These are phyloP conservation scores for Papiliotrema terrestris DNA, from an alignment of 1,284 basidiomycete genomes.

Conservation along the genomic window DNA sequence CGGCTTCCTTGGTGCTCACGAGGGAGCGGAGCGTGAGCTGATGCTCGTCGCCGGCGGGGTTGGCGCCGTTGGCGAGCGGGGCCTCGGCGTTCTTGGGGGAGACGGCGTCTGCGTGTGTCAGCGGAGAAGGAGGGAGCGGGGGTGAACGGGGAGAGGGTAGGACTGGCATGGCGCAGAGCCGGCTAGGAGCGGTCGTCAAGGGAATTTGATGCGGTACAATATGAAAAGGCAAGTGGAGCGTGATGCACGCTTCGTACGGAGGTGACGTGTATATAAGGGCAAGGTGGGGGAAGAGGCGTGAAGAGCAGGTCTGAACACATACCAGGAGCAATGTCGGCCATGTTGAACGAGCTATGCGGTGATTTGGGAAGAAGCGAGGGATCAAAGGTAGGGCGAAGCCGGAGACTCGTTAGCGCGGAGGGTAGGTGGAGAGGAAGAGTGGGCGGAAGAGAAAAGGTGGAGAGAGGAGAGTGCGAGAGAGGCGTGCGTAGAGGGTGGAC, in stretches of 20 bases:
- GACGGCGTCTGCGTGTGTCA: constrained; percentile 30
- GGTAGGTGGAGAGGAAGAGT: neutral
- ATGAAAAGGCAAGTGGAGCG: no score
- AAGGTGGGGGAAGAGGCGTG: no score
- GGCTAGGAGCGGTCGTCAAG: constrained; percentile 1
- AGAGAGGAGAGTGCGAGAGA: neutral
- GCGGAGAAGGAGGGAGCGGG: constrained; percentile 6
- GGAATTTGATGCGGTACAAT: no score
- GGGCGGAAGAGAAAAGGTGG: neutral
- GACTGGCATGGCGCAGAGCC: constrained; percentile 6
- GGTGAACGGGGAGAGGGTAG: neutral
- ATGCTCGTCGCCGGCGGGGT: constrained; percentile 14
- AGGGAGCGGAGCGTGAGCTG: constrained; percentile 81
- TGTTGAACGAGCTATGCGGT: neutral
- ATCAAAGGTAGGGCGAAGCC: constrained; percentile 1
- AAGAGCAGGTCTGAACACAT: neutral
- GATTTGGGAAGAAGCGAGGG: constrained; percentile 4
- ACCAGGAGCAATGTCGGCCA: constrained; percentile 4
- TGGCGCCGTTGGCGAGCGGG: constrained; percentile 2
- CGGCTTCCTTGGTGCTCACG: constrained; percentile 93
- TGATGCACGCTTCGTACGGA: neutral
- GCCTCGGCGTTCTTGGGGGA: constrained; percentile 11
- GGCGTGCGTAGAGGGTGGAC: constrained; percentile 5
- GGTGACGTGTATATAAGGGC: neutral
- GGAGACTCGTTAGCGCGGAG: neutral